Evolutionary conservation across 1,284 basidiomycete species (phyloP).

Genomic region (Boletus smithii): DNA sequence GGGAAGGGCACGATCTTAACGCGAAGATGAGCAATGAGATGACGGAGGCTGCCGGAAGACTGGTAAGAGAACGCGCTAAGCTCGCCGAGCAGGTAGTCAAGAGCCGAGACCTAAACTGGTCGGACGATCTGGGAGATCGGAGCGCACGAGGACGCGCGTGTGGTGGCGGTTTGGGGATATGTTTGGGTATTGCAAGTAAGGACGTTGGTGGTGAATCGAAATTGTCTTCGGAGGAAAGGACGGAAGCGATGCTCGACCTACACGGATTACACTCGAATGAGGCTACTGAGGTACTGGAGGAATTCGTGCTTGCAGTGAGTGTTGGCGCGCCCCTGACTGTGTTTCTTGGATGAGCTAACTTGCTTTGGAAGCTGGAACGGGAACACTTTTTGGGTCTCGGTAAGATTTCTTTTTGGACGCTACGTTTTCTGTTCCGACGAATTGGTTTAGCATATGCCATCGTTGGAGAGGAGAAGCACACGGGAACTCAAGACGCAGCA

Average conservation of each 20-base stretch:
- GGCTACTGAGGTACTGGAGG: conserved; percentile 86
- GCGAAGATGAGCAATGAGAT: conserved; percentile 85
- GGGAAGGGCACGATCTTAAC: conserved; percentile 92
- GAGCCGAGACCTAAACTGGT: conserved; percentile 67
- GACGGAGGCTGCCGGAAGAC: conserved; percentile 70
- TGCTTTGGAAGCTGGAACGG: conserved; percentile 62
- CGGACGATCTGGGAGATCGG: conserved; percentile 81
- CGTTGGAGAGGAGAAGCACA: conserved; percentile 95
- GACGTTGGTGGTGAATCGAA: conserved; percentile 52
- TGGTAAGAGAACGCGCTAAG: conserved; percentile 78
- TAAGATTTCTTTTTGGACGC: conserved; percentile 34
- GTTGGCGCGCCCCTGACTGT: conserved; percentile 2
- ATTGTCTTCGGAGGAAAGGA: conserved; percentile 75
- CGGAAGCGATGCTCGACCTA: conserved; percentile 77
- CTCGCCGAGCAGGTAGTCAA: conserved; percentile 75
- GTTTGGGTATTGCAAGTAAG: conserved; percentile 75
- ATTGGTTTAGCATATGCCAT: conserved; percentile 71
- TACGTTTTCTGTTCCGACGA: conserved; percentile 10
- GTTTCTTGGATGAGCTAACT: conserved; percentile 9
- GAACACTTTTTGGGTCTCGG: conserved; percentile 84
- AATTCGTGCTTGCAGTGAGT: conserved; percentile 84
- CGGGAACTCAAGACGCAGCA: conserved; percentile 78
- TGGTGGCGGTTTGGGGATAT: conserved; percentile 81
- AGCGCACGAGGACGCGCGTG: conserved; percentile 70
- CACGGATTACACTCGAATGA: conserved; percentile 90